Base-by-base conservation (phyloP, 73 alveolate species). In the Tetrahymena borealis region DNA sequence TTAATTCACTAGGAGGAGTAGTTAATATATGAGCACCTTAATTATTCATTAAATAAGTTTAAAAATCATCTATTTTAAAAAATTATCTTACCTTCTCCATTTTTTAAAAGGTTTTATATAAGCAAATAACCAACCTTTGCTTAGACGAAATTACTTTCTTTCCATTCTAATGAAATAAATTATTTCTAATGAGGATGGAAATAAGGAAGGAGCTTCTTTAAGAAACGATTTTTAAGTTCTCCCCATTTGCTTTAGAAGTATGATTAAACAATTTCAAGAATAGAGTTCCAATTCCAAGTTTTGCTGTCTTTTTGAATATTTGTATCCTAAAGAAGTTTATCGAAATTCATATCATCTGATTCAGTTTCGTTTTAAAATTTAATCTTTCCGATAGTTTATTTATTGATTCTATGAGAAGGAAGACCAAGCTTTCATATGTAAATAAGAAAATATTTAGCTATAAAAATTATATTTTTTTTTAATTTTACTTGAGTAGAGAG, bases 331-430 rank as follows among this genome's bases (percentile, higher is more conserved):
- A 92, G 16, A 2, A 92, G 40, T 12, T 90, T 92, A 79, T 92
- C 43, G 32, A 92, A 92, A 39, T 92, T 92, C 12, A 39, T 78
- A 32, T 92, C 91, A 92, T 92, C 95, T 0, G 95, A 85, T 33
- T 92, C 93, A 39, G 90, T 39, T 92, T 92, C 95, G 90, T 79
- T 92, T 39, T 92, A 92, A 32, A 91, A 91, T 79, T 92, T 28
- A 79, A 92, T 92, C 7, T 79, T 92, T 1, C 95, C 95, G 20
- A 92, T 92, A n/a, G 95, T 92, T 85, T 92, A 90, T 79, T 92
- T 92, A 40, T 92, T 92, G 32, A 92, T 79, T 39, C 90, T 92
- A 39, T 92, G 93, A 38, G 93, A 39, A 15, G 95, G 95, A 79
- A 92, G 90, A 4, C 95, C 95, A 31, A 42, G 79, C 79, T 42